phyloP scores from a whole-genome alignment of 108 stramenopile genomes.

The Seminavis robusta region DNA sequence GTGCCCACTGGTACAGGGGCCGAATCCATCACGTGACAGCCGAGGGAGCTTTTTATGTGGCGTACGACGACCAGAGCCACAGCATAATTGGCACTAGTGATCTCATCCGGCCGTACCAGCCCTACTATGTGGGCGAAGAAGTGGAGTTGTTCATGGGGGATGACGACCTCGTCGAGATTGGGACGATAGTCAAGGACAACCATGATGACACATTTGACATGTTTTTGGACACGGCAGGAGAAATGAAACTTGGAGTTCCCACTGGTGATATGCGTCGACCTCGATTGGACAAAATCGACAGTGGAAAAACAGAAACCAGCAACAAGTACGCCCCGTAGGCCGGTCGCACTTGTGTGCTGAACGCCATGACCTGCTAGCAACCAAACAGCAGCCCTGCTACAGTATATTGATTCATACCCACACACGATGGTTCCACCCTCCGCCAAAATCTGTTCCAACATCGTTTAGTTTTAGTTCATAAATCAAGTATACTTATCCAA shows the following conservation, averaged over 20 bases:
- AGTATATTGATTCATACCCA: background rate
- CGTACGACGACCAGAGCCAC: slow-evolving; percentile 10
- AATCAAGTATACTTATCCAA: background rate
- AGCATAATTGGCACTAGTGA: background rate
- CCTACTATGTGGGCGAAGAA: slow-evolving; percentile 6
- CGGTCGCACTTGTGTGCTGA: background rate
- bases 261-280: background rate
- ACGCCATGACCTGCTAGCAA: background rate
- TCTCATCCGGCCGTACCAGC: slow-evolving; percentile 1
- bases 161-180: background rate
- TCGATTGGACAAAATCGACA: background rate
- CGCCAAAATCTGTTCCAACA: background rate
- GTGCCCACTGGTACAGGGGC: slow-evolving; percentile 11
- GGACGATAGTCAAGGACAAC: background rate
- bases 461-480: background rate
- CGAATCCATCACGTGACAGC: background rate
- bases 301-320: background rate
- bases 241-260: no score
- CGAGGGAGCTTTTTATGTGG: background rate
- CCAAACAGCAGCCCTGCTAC: background rate
- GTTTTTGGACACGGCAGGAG: background rate
- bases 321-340: background rate
- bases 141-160: slow-evolving; percentile 2
- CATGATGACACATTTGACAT: slow-evolving; percentile 1
- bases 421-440: background rate